Conservation (phyloP, 2,329 filamentous ascomycete species). For the Diaporthe australafricana region DNA sequence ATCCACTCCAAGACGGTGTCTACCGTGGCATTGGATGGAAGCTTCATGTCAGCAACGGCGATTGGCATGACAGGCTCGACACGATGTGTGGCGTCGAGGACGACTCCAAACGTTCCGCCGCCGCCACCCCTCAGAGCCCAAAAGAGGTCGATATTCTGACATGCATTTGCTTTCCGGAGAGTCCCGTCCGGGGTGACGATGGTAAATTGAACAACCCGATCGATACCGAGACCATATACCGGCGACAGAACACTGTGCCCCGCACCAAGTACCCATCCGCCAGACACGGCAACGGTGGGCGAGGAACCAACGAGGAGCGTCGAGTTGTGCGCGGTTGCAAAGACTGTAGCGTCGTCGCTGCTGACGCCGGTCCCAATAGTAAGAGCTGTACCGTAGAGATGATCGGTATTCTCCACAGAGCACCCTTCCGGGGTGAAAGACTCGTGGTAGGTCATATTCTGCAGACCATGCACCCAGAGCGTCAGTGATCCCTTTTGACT, state of each 20-base stretch:
- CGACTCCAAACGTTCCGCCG: slow-evolving; percentile 35
- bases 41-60: background rate
- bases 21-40: background rate
- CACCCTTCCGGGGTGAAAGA: slow-evolving; percentile 42
- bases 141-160: slow-evolving; percentile 58
- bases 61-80: slow-evolving; percentile 17
- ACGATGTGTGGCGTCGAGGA: slow-evolving; percentile 17
- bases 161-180: slow-evolving; percentile 52
- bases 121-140: slow-evolving; percentile 61
- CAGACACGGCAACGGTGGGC: background rate
- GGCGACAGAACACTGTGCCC: slow-evolving; percentile 16
- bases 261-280: slow-evolving; percentile 6
- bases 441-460: slow-evolving; percentile 39
- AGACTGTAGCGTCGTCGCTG: slow-evolving; percentile 43
- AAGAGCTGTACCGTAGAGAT: slow-evolving; percentile 38
- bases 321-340: slow-evolving; percentile 42
- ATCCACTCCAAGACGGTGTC: slow-evolving; percentile 12
- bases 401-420: slow-evolving; percentile 25
- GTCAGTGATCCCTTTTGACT: slow-evolving; percentile 45
- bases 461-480: slow-evolving; percentile 46
- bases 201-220: slow-evolving; percentile 45
- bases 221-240: slow-evolving; percentile 2
- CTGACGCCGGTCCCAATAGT: slow-evolving; percentile 46
- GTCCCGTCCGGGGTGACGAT: slow-evolving; percentile 58
- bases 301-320: slow-evolving; percentile 44